phyloP scores from a whole-genome alignment of 495 filamentous ascomycete species.

The Astrocystis sublimbata region DNA sequence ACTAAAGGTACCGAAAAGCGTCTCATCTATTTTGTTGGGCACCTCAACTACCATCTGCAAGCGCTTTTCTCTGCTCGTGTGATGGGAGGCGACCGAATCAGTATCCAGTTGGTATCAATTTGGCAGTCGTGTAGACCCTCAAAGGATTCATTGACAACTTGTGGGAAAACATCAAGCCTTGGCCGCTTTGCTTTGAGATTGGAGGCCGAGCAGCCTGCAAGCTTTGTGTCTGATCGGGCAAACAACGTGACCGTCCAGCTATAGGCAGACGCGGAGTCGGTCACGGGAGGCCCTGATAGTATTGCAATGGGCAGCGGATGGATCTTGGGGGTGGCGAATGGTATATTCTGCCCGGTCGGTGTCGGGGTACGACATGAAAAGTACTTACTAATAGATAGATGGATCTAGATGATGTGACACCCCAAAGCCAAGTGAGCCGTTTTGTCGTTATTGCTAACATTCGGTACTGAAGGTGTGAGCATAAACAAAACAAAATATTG shows the following conservation, averaged over 20 bases:
- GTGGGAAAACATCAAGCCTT: neutral
- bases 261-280: constrained; percentile 5
- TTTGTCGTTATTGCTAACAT: too few species aligned
- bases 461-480: too few species aligned
- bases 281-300: constrained; percentile 11
- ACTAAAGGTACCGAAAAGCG: too few species aligned
- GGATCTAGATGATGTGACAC: constrained; percentile 7
- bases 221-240: neutral
- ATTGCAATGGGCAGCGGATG: constrained; percentile 5
- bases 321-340: constrained; percentile 9
- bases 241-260: too few species aligned
- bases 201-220: neutral
- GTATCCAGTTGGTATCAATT: neutral
- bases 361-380: constrained; percentile 1
- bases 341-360: neutral
- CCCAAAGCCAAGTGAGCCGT: too few species aligned
- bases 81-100: constrained; percentile 7
- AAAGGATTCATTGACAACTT: neutral
- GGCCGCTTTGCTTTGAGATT: neutral
- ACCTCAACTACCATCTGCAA: too few species aligned
- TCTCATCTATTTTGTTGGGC: constrained; percentile 14
- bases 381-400: too few species aligned
- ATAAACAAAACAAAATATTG: too few species aligned
- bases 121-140: constrained; percentile 8
- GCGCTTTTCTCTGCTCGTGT: constrained; percentile 11